phyloP scores from a whole-genome alignment of 2,329 filamentous ascomycete genomes.

The Aspergillus puulaauensis region DNA sequence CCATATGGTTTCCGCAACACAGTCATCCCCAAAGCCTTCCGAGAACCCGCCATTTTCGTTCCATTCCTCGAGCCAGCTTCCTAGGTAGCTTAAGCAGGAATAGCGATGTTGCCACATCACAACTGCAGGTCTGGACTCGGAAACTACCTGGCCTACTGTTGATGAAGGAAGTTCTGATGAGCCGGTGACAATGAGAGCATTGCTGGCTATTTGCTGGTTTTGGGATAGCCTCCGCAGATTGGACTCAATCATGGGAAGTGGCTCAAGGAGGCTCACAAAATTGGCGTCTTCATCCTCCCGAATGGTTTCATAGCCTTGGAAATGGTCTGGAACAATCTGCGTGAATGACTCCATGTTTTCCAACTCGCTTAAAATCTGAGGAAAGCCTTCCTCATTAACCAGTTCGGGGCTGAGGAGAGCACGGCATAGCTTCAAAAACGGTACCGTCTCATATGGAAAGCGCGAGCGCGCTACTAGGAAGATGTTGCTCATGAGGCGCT shows the following conservation, averaged over 20 bases:
- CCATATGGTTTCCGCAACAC: conserved; percentile 70
- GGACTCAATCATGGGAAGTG: conserved; percentile 52
- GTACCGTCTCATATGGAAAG: conserved; percentile 81
- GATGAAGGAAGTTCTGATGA: conserved; percentile 38
- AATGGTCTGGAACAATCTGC: conserved; percentile 69
- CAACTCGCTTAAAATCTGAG: conserved; percentile 62
- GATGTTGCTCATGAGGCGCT: conserved; percentile 55
- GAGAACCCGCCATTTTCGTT: conserved; percentile 50
- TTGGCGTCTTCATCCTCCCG: conserved; percentile 86
- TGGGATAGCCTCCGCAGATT: conserved; percentile 24
- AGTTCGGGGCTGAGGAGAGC: conserved; percentile 55
- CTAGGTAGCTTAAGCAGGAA: conserved; percentile 76
- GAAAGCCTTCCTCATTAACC: conserved; percentile 48
- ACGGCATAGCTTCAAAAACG: conserved; percentile 72
- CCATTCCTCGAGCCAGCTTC: conserved; percentile 60
- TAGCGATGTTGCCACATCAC: conserved; percentile 73
- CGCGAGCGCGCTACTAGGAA: conserved; percentile 70
- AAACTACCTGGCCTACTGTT: conserved; percentile 62
- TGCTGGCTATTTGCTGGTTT: conserved; percentile 22
- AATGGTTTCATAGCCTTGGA: conserved; percentile 72
- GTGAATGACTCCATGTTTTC: conserved; percentile 73
- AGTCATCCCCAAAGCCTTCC: conserved; percentile 57
- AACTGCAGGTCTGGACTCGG: conserved; percentile 73
- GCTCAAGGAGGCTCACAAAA: conserved; percentile 63
- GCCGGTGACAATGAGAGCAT: conserved; percentile 35